Percentiles rank a stretch among this genome's conserved stretches.
phyloP scores from a whole-genome alignment of 2,329 filamentous ascomycete species.

The Fusarium scirpi region DNA sequence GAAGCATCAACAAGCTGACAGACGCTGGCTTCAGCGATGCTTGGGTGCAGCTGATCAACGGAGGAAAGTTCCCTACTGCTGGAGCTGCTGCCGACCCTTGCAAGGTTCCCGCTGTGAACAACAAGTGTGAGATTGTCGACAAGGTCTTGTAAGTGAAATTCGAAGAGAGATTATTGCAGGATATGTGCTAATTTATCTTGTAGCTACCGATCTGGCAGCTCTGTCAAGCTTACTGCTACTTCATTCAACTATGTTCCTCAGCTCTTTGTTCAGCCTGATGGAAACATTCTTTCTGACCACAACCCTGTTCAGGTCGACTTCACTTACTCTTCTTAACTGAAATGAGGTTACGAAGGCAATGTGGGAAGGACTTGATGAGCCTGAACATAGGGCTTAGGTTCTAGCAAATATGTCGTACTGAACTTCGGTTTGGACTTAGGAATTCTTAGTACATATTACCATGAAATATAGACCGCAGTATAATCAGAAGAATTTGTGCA shows the following conservation, averaged over 20 bases:
- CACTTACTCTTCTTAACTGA: conserved; percentile 36
- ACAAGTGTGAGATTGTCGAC: conserved; percentile 73
- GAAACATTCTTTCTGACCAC: conserved; percentile 71
- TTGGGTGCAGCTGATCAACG: conserved; percentile 68
- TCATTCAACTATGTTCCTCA: conserved; percentile 66
- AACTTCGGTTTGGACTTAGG: not conserved
- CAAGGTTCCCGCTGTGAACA: conserved; percentile 66
- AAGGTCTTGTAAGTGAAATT: conserved; percentile 63
- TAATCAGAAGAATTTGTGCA: accelerated
- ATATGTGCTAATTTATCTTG: not conserved
- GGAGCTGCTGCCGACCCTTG: conserved; percentile 59
- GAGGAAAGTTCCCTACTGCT: conserved; percentile 59
- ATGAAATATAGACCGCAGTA: not conserved
- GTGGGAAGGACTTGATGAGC: not conserved
- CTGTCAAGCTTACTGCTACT: conserved; percentile 60
- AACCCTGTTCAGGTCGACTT: conserved; percentile 72
- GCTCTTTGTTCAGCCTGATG: conserved; percentile 68
- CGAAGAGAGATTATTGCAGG: accelerated
- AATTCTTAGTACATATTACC: not conserved
- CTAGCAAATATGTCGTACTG: not conserved
- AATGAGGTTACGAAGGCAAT: not conserved
- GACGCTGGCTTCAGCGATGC: conserved; percentile 67
- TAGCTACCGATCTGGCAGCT: conserved; percentile 63
- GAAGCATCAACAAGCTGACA: conserved; percentile 62
- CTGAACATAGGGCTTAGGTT: not conserved